Base-by-base conservation (phyloP, 768 basidiomycete genomes). In the Pleurotus djamor region DNA sequence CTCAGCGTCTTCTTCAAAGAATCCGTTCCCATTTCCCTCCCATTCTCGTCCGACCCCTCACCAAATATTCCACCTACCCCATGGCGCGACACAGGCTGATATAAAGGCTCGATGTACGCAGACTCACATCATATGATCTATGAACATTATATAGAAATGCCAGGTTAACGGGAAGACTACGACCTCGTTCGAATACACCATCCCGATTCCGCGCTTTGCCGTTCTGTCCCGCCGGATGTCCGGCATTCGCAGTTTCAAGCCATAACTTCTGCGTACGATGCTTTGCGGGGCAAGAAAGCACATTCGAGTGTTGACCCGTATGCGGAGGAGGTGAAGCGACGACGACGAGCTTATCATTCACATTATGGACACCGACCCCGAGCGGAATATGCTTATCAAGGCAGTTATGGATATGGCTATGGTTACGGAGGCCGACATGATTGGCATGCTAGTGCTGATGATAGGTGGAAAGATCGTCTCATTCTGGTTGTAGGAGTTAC, bases 161-260 rank as follows among this genome's bases (percentile, higher is more conserved):
- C 52, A 36, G 35, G 13, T 56, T 0, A n/a, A 48, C 47, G 47
- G 16, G 6, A 63, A 92, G 90, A 92, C 70, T 90, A 85, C 66
- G 90, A 91, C 62, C 88, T 92, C 48, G 91, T 92, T 35, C 79
- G 86, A 43, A 78, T 90, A 59, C 90, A 92, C 69, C 90, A 92
- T 68, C 90, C 90, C 2, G 90, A 92, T 69, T 87, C 87, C 44
- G 74, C 77, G 28, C 68, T 68, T 3, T 71, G 71, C 59, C 56
- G 67, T 9, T 66, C 69, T 10, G 44, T 79, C 10, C 71, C 85
- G 5, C 65, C 81, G 0, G 81, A 82, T 13, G 68, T 78, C 2
- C 82, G 83, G 3, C 87, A 89, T 65, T 76, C 80, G 5, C 86
- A 83, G 9, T 92, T 92, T 64, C 86, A 86, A 64, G 76, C 86